Conservation (phyloP, 176 grass and related monocot species). For the Tillandsia fasciculata region DNA sequence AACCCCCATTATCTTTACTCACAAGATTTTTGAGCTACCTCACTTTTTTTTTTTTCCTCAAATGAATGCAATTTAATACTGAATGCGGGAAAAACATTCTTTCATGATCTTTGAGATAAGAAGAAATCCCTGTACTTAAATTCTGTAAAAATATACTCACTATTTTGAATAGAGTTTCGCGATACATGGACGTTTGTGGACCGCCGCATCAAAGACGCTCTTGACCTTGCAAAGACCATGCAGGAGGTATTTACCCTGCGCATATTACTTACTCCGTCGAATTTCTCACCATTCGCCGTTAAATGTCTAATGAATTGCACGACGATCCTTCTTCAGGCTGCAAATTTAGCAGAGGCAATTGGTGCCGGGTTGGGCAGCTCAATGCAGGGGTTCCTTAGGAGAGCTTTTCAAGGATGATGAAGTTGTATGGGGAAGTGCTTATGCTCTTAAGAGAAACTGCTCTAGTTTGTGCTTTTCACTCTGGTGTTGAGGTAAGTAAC, state of each 20-base stretch:
- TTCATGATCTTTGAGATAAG: too few species aligned
- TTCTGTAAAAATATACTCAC: not conserved
- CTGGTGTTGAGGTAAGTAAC: not conserved
- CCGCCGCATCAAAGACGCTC: constrained; percentile 54
- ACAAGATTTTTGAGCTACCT: not conserved
- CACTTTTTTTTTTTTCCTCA: not conserved
- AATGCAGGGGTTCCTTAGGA: constrained; percentile 55
- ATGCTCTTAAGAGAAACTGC: not conserved
- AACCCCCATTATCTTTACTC: not conserved
- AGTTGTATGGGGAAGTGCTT: not conserved
- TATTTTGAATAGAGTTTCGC: constrained; percentile 46
- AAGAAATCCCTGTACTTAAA: too few species aligned
- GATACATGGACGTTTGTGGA: constrained; percentile 84
- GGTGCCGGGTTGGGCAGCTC: constrained; percentile 64
- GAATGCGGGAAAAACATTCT: too few species aligned
- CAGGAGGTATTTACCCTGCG: constrained; percentile 46
- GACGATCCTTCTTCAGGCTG: constrained; percentile 28
- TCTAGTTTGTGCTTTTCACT: not conserved
- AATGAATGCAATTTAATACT: too few species aligned
- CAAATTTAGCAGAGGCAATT: constrained; percentile 65
- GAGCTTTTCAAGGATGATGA: constrained; percentile 56
- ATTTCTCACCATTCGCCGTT: not conserved
- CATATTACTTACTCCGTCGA: not conserved
- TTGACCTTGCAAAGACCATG: constrained; percentile 77
- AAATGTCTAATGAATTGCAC: not conserved